These are phyloP conservation scores for Pseudozyma flocculosa DNA, from an alignment of 1,284 basidiomycete species.

Conservation along the genomic window DNA sequence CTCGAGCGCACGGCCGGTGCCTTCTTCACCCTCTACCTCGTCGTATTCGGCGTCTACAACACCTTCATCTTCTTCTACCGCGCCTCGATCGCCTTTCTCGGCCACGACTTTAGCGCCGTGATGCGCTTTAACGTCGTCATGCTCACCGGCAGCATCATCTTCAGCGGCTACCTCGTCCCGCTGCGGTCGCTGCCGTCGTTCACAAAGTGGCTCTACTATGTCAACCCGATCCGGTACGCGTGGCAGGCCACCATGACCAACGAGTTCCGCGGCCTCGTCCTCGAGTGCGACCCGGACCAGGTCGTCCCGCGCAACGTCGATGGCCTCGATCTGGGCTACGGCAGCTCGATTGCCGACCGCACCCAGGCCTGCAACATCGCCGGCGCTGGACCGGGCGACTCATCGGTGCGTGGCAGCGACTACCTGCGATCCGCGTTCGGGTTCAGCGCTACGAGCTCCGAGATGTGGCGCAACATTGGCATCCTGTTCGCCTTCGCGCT, in stretches of 20 bases:
- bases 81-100: slow-evolving; percentile 44
- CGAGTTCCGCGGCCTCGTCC: slow-evolving; percentile 39
- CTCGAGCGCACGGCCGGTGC: slow-evolving; percentile 28
- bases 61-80: slow-evolving; percentile 26
- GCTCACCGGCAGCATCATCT: slow-evolving; percentile 40
- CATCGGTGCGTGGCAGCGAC: slow-evolving; percentile 13
- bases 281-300: slow-evolving; percentile 21
- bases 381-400: slow-evolving; percentile 30
- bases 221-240: slow-evolving; percentile 45
- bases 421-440: slow-evolving; percentile 31
- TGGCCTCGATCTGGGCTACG: slow-evolving; percentile 13
- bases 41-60: slow-evolving; percentile 23
- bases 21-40: slow-evolving; percentile 45
- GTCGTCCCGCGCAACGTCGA: slow-evolving; percentile 25
- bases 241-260: slow-evolving; percentile 51
- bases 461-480: slow-evolving; percentile 38
- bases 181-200: slow-evolving; percentile 45
- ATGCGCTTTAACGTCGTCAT: slow-evolving; percentile 42
- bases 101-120: slow-evolving; percentile 30
- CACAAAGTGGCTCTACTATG: slow-evolving; percentile 51
- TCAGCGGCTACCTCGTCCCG: slow-evolving; percentile 48
- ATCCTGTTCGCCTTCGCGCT: slow-evolving; percentile 43
- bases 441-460: slow-evolving; percentile 27
- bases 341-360: not conserved
- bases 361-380: slow-evolving; percentile 43